These are phyloP conservation scores for Aspergillus ostianus DNA, from an alignment of 495 filamentous ascomycete genomes.

Conservation along the genomic window DNA sequence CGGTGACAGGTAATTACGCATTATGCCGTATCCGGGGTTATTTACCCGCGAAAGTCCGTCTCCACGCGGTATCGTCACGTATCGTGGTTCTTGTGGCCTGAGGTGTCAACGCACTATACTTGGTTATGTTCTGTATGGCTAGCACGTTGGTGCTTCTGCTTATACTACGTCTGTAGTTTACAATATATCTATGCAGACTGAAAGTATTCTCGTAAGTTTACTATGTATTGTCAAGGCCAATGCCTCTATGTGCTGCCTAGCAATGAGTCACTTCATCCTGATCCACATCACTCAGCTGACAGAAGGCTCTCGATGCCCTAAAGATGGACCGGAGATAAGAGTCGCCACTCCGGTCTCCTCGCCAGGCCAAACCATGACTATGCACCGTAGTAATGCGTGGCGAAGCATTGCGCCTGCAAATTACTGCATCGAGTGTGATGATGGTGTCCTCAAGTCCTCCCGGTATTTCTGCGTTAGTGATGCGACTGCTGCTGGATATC, in stretches of 20 bases:
- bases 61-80: neutral
- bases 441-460: neutral
- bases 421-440: neutral
- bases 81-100: neutral
- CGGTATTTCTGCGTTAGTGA: neutral
- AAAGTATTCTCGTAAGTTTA: neutral
- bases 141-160: too few relatives aligned
- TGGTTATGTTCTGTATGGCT: too few relatives aligned
- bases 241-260: neutral
- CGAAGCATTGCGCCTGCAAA: neutral
- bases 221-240: neutral
- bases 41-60: neutral
- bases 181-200: too few relatives aligned
- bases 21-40: neutral
- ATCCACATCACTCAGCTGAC: neutral
- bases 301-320: neutral
- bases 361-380: neutral
- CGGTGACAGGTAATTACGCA: slow-evolving; percentile 11
- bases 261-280: neutral
- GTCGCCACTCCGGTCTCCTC: neutral
- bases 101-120: too few relatives aligned
- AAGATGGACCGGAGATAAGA: neutral
- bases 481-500: neutral
- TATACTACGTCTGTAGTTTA: too few relatives aligned
- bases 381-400: neutral